These are phyloP conservation scores for Homolaphlyctis polyrhiza DNA, from an alignment of 371 early-diverging fungal genomes.

Conservation along the genomic window DNA sequence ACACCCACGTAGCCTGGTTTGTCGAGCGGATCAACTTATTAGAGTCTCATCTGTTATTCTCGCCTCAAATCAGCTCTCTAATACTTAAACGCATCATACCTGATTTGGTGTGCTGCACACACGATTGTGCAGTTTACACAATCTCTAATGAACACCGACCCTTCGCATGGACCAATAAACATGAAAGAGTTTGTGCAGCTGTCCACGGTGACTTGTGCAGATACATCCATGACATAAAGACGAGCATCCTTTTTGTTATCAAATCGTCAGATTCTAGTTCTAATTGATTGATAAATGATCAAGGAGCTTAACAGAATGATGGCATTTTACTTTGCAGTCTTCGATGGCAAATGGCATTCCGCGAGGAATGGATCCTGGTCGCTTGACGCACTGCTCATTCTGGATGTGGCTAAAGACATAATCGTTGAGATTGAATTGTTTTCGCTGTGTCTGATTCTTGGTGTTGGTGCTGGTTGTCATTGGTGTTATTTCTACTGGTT, in stretches of 20 bases:
- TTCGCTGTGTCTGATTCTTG: too few species aligned
- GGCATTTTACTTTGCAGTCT: constrained; percentile 13
- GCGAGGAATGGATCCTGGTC: constrained; percentile 9
- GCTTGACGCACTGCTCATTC: constrained; percentile 5
- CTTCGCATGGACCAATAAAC: constrained; percentile 19
- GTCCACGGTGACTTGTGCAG: constrained; percentile 19
- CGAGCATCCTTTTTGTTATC: too few species aligned
- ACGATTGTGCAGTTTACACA: constrained; percentile 12
- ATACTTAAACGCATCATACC: constrained; percentile 6
- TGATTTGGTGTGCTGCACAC: constrained; percentile 11
- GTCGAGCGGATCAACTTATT: neutral
- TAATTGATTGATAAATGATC: neutral
- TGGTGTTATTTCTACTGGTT: too few species aligned
- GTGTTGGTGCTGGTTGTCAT: too few species aligned
- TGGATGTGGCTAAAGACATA: too few species aligned
- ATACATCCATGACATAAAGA: constrained; percentile 9
- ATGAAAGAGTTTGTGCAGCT: constrained; percentile 11
- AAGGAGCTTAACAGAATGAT: neutral
- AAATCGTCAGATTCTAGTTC: neutral
- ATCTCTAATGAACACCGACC: constrained; percentile 15
- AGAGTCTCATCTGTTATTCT: too few species aligned
- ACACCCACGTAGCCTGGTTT: neutral
- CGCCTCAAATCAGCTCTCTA: neutral
- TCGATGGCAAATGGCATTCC: constrained; percentile 16
- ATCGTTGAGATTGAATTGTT: too few species aligned